phyloP scores from a whole-genome alignment of 2,329 filamentous ascomycete genomes.

The Exophiala bonariae region DNA sequence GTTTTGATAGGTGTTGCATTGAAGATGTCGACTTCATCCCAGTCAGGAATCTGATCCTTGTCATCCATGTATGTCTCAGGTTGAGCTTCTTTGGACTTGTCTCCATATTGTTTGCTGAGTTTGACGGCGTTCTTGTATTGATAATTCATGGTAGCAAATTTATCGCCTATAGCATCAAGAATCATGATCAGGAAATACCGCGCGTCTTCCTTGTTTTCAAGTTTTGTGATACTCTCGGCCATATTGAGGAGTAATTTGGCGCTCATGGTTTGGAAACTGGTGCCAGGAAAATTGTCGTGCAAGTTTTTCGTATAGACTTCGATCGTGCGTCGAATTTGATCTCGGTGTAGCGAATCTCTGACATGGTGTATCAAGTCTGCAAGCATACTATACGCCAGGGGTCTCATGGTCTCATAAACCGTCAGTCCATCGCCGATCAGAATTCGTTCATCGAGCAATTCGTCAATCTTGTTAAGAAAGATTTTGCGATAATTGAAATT shows the following conservation, averaged over 20 bases:
- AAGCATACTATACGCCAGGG: conserved; percentile 96
- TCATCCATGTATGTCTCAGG: conserved; percentile 83
- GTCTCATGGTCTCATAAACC: conserved; percentile 94
- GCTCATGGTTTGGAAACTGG: conserved; percentile 99
- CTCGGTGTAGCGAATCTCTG: conserved; percentile 79
- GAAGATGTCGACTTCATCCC: conserved; percentile 98
- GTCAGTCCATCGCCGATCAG: conserved; percentile 94
- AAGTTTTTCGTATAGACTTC: conserved; percentile 97
- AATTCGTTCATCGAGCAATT: conserved; percentile 89
- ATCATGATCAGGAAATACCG: conserved; percentile 97
- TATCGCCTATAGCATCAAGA: conserved; percentile 94
- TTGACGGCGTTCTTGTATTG: conserved; percentile 96
- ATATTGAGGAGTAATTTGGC: conserved; percentile 95
- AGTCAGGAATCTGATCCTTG: conserved; percentile 77
- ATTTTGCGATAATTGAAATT: conserved; percentile 98
- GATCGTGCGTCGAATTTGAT: conserved; percentile 93
- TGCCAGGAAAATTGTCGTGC: conserved; percentile 93
- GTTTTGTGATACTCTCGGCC: conserved; percentile 94
- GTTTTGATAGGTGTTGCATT: conserved; percentile 94
- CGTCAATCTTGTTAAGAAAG: conserved; percentile 91
- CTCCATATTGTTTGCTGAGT: conserved; percentile 73
- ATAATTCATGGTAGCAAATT: conserved; percentile 96
- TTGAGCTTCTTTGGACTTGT: conserved; percentile 63
- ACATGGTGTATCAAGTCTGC: conserved; percentile 98
- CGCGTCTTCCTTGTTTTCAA: conserved; percentile 90